A percentile compares a stretch with the other conserved stretches of the same genome.
Evolutionary conservation across 1,139 yeast genomes (phyloP).

Genomic region (Kodamaea suecica): DNA sequence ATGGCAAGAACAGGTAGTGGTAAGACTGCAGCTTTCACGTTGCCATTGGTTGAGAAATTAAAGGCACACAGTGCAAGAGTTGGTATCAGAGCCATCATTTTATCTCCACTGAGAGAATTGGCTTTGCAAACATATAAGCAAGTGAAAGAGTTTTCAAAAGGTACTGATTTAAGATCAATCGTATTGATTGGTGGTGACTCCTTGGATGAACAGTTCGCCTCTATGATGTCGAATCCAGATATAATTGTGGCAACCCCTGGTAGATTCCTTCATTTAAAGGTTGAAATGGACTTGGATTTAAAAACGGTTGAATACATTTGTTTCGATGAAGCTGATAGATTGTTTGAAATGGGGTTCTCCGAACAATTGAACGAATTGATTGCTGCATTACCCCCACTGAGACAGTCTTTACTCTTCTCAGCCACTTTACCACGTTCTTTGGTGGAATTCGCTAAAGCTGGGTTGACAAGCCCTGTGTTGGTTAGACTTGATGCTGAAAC

Average conservation of each 20-base stretch:
- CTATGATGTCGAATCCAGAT: conserved; percentile 94
- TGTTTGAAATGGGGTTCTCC: conserved; percentile 96
- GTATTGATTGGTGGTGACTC: conserved; percentile 96
- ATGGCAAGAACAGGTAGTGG: conserved; percentile 99
- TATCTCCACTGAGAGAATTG: conserved; percentile 92
- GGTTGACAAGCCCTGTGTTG: conserved; percentile 84
- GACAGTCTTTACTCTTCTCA: conserved; percentile 88
- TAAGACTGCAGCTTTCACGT: conserved; percentile 95
- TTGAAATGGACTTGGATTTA: conserved; percentile 89
- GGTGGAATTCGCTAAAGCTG: conserved; percentile 97
- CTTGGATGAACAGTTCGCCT: conserved; percentile 88
- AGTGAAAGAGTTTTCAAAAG: conserved; percentile 81
- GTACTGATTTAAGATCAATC: conserved; percentile 78
- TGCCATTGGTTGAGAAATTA: conserved; percentile 85
- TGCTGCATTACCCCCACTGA: conserved; percentile 72
- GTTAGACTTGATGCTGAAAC: conserved; percentile 91
- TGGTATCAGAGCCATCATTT: conserved; percentile 83
- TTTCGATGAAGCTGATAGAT: conserved; percentile 96
- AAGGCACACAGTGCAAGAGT: conserved; percentile 81
- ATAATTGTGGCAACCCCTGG: conserved; percentile 97
- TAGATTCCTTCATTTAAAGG: conserved; percentile 89
- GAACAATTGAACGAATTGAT: conserved; percentile 90
- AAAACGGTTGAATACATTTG: conserved; percentile 83
- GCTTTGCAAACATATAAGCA: conserved; percentile 90
- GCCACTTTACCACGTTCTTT: conserved; percentile 92